Percentiles rank a stretch among this genome's conserved stretches.
phyloP scores from a whole-genome alignment of 495 filamentous ascomycete species.

The Penicillium macrosclerotiorum region DNA sequence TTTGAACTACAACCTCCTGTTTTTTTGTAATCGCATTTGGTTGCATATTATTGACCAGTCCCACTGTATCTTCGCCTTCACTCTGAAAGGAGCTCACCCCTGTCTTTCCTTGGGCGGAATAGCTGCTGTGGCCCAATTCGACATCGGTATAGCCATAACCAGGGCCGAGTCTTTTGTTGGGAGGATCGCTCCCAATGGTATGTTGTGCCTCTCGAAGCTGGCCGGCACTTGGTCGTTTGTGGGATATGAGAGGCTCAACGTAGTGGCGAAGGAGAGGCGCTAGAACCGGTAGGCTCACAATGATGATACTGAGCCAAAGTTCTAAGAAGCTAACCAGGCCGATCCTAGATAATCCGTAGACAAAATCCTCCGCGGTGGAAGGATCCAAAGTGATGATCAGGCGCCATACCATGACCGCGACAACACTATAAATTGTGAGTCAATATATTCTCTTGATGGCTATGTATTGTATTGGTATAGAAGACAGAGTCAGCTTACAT shows the following conservation, averaged over 20 bases:
- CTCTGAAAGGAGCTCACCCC: constrained; percentile 6
- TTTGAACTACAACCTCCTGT: constrained; percentile 3
- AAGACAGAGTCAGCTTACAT: background rate
- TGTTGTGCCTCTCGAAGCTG: constrained; percentile 7
- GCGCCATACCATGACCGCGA: constrained; percentile 9
- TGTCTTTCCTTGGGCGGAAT: constrained; percentile 6
- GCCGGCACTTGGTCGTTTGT: constrained; percentile 2
- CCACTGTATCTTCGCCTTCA: constrained; percentile 3
- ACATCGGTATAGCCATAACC: constrained; percentile 1
- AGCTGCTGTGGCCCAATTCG: constrained; percentile 5
- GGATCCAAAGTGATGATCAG: constrained; percentile 6
- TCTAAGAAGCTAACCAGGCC: constrained; percentile 8
- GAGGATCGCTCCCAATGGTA: constrained; percentile 7
- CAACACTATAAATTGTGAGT: constrained; percentile 1
- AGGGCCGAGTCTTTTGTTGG: background rate
- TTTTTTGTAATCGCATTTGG: constrained; percentile 7
- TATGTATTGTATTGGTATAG: no score
- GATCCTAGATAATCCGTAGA: constrained; percentile 4
- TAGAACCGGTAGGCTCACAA: constrained; percentile 5
- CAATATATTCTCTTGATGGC: background rate
- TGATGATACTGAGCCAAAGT: constrained; percentile 9
- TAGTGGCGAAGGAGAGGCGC: constrained; percentile 8
- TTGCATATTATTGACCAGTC: constrained; percentile 6
- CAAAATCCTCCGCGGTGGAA: background rate
- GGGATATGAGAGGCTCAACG: constrained; percentile 5